Base-by-base conservation (phyloP, 805 yeast genomes). In the Wickerhamiella sergipiensis region DNA sequence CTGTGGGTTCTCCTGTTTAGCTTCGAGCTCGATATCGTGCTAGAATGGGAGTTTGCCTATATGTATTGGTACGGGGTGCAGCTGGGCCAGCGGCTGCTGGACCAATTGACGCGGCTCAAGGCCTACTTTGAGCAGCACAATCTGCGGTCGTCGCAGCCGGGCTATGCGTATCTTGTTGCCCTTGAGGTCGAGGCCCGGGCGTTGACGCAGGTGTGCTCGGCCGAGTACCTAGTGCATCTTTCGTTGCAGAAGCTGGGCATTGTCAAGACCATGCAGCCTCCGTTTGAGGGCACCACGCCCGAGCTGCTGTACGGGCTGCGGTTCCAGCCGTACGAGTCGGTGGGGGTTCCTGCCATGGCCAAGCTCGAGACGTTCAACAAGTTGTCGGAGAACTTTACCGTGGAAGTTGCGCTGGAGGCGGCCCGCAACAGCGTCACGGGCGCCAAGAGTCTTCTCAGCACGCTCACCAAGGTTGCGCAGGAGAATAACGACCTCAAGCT, bases 331-430 rank as follows among this genome's bases (percentile, higher is more conserved):
- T 85, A 83, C 68, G 76, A 82, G 21, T 76, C 87, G 0, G 82
- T 88, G 19, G 95, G 94, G 0, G 79, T 79, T 10, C 96, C 96
- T 1, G 74, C 72, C 26, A 59, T 78, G 43, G 88, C 90, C 2
- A 61, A 70, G 0, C 80, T 66, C 57, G 65, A 59, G 13, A 73
- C 72, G 21, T 64, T 49, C 52, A 33, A 46, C 19, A 47, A 49
- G 6, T 51, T 62, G 8, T 53, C 47, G 17, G 49, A 52, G 2
- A 49, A 49, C 2, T 40, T 60, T 42, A 57, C 59, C 6, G 50
- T 50, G 15, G 55, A 55, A n/a, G 29, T 59, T 10, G 61, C 65
- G 0, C 46, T 57, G 33, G 52, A 55, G 22, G 55, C 58, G 18
- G 59, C 64, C 13, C 60, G 54, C 43, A 47, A 54, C 18, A 43